A percentile compares a stretch with the other conserved stretches of the same genome.
Conservation (phyloP, 2,329 filamentous ascomycete species). For the Hawksworthiomyces lignivorus region DNA sequence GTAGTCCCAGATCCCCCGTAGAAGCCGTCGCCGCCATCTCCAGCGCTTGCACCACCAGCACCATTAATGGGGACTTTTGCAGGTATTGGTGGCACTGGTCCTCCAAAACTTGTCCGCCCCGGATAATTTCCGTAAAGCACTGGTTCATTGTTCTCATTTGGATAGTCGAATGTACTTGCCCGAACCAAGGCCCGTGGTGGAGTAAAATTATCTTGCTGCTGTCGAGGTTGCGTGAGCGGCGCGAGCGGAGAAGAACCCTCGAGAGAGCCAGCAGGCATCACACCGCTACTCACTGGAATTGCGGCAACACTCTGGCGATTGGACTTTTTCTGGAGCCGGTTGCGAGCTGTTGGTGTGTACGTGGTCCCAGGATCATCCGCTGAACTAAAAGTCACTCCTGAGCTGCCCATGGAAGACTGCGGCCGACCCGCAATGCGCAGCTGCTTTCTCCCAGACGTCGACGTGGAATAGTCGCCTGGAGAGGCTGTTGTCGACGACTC, state of each 20-base stretch:
- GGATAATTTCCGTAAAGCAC: constrained; percentile 22
- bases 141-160: constrained; percentile 44
- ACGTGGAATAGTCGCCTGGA: constrained; percentile 37
- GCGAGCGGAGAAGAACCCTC: constrained; percentile 40
- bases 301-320: constrained; percentile 33
- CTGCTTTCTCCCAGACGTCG: constrained; percentile 42
- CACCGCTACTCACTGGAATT: constrained; percentile 22
- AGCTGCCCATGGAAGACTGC: constrained; percentile 22
- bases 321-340: constrained; percentile 58
- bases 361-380: constrained; percentile 24
- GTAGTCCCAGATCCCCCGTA: too few species aligned
- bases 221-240: constrained; percentile 44
- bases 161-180: constrained; percentile 44
- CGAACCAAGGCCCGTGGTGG: constrained; percentile 37
- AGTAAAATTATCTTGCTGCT: constrained; percentile 38
- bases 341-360: constrained; percentile 35
- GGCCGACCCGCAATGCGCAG: constrained; percentile 43
- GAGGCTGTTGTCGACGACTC: constrained; percentile 12
- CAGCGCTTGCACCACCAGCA: not conserved
- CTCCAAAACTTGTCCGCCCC: constrained; percentile 15
- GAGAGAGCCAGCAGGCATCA: constrained; percentile 10
- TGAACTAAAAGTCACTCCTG: constrained; percentile 25
- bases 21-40: not conserved
- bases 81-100: constrained; percentile 51
- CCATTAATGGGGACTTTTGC: constrained; percentile 57